Evolutionary conservation across 2,329 filamentous ascomycete species (phyloP).

Genomic region (Akanthomyces dipterigenus): DNA sequence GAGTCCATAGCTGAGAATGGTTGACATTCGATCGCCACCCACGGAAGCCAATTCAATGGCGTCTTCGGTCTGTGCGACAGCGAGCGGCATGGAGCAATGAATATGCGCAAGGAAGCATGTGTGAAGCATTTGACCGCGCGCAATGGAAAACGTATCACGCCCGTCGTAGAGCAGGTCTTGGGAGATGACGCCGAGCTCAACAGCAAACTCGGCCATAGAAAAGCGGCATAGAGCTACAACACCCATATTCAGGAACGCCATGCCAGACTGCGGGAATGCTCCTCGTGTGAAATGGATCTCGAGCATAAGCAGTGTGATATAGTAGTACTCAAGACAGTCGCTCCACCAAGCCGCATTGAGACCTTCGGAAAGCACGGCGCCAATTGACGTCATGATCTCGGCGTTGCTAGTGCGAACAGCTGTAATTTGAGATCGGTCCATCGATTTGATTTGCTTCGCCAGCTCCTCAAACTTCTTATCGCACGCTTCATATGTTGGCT

Average conservation of each 20-base stretch:
- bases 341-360: conserved; percentile 68
- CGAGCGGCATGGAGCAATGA: conserved; percentile 52
- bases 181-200: conserved; percentile 56
- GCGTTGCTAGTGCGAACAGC: conserved; percentile 39
- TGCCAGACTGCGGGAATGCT: conserved; percentile 61
- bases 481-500: conserved; percentile 68
- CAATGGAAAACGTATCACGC: conserved; percentile 58
- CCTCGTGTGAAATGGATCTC: conserved; percentile 58
- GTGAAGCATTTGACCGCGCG: conserved; percentile 63
- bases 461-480: conserved; percentile 65
- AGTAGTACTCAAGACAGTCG: conserved; percentile 65
- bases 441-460: conserved; percentile 51
- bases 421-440: conserved; percentile 43
- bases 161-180: conserved; percentile 58
- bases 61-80: conserved; percentile 54
- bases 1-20: conserved; percentile 65
- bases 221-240: conserved; percentile 63
- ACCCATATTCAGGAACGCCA: conserved; percentile 61
- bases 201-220: conserved; percentile 61
- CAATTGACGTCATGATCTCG: conserved; percentile 53
- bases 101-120: conserved; percentile 65
- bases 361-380: conserved; percentile 64
- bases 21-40: conserved; percentile 64
- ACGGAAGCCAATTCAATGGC: conserved; percentile 59
- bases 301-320: conserved; percentile 60